These are phyloP conservation scores for Beverwykella pulmonaria DNA, from an alignment of 495 filamentous ascomycete species.

Conservation along the genomic window DNA sequence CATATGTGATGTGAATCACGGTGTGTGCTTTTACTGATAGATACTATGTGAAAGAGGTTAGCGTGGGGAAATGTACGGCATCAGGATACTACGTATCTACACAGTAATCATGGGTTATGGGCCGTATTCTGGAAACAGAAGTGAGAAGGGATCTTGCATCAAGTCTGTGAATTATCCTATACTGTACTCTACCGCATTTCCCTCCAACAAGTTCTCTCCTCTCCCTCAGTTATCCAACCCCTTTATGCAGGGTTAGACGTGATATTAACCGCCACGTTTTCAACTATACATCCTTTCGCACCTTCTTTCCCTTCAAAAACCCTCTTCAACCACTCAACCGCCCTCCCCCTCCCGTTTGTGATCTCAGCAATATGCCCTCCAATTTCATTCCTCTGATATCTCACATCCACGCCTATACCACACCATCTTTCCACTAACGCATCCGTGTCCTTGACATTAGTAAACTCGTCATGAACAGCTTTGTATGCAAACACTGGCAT, in stretches of 20 bases:
- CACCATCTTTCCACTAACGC: slow-evolving; percentile 50
- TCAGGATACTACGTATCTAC: no score
- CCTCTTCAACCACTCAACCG: slow-evolving; percentile 25
- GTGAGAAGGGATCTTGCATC: no score
- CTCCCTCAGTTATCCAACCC: background rate
- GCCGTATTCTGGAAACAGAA: no score
- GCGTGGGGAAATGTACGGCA: no score
- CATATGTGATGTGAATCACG: no score
- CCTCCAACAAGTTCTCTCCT: background rate
- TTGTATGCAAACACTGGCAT: slow-evolving; percentile 58
- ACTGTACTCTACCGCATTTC: no score
- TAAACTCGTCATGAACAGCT: slow-evolving; percentile 53
- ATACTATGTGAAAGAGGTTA: no score
- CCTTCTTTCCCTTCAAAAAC: no score
- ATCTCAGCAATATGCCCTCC: slow-evolving; percentile 40
- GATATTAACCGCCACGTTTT: slow-evolving; percentile 30
- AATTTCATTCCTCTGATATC: no score
- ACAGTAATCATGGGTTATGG: no score
- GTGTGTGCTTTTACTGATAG: no score
- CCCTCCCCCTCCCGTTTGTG: slow-evolving; percentile 25
- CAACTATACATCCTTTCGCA: slow-evolving; percentile 20
- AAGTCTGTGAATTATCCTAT: no score
- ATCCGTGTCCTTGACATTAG: slow-evolving; percentile 50
- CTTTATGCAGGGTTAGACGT: background rate
- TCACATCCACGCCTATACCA: slow-evolving; percentile 29